phyloP scores from a whole-genome alignment of 1,139 yeast genomes.

The Candida sojae region DNA sequence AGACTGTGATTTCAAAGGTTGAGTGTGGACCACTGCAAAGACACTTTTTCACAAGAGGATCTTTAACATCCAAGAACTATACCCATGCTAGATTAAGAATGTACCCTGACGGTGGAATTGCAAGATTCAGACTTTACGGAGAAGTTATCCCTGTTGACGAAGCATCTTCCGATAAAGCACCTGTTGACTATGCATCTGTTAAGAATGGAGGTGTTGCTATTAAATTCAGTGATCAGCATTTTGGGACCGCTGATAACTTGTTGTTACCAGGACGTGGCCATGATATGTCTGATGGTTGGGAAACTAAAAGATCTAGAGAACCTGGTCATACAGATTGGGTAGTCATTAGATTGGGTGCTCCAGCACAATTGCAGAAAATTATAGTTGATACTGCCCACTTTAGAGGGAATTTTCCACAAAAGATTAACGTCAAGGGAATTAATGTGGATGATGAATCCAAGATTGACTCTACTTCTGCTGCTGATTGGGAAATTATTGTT shows the following conservation, averaged over 20 bases:
- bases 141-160: slow-evolving; percentile 61
- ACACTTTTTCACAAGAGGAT: slow-evolving; percentile 72
- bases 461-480: slow-evolving; percentile 29
- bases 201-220: slow-evolving; percentile 88
- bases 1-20: slow-evolving; percentile 59
- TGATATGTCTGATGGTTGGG: slow-evolving; percentile 99
- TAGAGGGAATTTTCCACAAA: slow-evolving; percentile 92
- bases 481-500: slow-evolving; percentile 67
- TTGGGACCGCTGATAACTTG: slow-evolving; percentile 86
- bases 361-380: slow-evolving; percentile 55
- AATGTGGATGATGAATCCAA: slow-evolving; percentile 35
- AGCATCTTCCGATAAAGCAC: slow-evolving; percentile 17
- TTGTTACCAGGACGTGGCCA: slow-evolving; percentile 90
- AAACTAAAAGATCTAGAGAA: slow-evolving; percentile 84
- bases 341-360: slow-evolving; percentile 72
- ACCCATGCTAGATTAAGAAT: slow-evolving; percentile 83
- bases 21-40: slow-evolving; percentile 89
- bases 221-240: slow-evolving; percentile 84
- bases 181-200: slow-evolving; percentile 78
- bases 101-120: slow-evolving; percentile 98
- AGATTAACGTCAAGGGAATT: slow-evolving; percentile 61
- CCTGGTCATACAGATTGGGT: slow-evolving; percentile 93
- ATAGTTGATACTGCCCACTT: slow-evolving; percentile 90
- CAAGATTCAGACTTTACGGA: slow-evolving; percentile 89
- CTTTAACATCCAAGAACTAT: slow-evolving; percentile 55